phyloP scores from a whole-genome alignment of 2,329 filamentous ascomycete species.

The Epichloe gansuensis region DNA sequence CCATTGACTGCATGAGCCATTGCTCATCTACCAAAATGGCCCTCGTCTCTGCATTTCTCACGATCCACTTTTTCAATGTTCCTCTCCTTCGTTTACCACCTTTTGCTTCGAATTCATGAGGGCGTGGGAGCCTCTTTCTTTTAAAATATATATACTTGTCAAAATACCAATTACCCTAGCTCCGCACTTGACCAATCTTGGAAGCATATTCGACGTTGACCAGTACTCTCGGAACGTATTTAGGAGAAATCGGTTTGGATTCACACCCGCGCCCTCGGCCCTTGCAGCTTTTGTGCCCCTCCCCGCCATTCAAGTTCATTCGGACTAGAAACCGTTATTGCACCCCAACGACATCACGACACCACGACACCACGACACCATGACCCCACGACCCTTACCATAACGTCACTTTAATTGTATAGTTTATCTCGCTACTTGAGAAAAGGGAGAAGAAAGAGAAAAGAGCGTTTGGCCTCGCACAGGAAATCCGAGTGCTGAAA shows the following conservation, averaged over 20 bases:
- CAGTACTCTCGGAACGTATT: background rate
- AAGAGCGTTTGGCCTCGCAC: background rate
- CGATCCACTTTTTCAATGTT: no score
- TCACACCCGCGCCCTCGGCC: background rate
- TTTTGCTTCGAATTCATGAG: no score
- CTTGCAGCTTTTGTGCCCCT: conserved; percentile 4
- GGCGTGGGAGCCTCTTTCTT: no score
- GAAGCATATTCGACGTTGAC: background rate
- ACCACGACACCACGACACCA: no score
- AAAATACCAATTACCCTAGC: background rate
- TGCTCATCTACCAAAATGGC: background rate
- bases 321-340: background rate
- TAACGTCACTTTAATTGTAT: background rate
- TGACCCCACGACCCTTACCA: background rate
- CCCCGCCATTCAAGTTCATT: conserved; percentile 1
- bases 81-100: no score
- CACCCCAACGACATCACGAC: background rate
- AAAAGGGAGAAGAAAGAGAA: background rate
- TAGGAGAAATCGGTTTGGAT: background rate
- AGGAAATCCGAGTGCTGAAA: background rate
- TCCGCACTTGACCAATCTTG: background rate
- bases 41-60: background rate
- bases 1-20: no score
- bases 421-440: background rate
- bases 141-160: no score